Evolutionary conservation across 176 grass and related monocot species (phyloP).

Genomic region (Zizania latifolia): DNA sequence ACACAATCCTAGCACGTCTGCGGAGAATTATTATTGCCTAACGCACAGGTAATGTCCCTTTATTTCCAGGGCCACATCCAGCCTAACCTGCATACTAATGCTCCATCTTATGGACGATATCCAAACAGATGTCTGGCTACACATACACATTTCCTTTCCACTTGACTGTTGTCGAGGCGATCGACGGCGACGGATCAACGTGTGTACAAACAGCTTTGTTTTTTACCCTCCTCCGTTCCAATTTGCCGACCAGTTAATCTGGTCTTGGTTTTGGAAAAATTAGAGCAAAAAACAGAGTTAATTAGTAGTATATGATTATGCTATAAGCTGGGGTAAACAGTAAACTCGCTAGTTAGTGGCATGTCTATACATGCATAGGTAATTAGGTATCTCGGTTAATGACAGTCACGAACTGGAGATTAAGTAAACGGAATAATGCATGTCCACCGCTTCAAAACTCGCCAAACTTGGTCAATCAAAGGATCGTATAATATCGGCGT

Average conservation of each 20-base stretch:
- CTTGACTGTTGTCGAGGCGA: not conserved
- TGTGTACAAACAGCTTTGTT: not conserved
- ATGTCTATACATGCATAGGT: too few species aligned
- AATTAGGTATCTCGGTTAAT: too few species aligned
- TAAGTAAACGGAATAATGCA: not conserved
- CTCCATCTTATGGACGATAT: not conserved
- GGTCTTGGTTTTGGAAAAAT: conserved; percentile 5
- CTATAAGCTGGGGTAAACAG: too few species aligned
- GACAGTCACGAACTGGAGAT: not conserved
- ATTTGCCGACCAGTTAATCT: not conserved
- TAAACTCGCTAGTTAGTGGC: too few species aligned
- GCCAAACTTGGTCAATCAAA: conserved; percentile 42
- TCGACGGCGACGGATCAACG: not conserved
- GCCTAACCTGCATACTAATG: not conserved
- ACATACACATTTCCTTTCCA: not conserved
- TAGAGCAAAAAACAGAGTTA: not conserved
- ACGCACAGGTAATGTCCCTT: conserved; percentile 6
- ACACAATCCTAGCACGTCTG: conserved; percentile 16
- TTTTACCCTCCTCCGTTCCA: not conserved
- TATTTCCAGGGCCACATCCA: conserved; percentile 26
- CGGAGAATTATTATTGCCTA: conserved; percentile 1
- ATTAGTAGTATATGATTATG: too few species aligned
- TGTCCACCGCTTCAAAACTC: conserved; percentile 11
- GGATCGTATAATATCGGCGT: not conserved
- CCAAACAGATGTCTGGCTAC: not conserved